Evolutionary conservation across 176 grass and related monocot genomes (phyloP), one percentile per base, ranked within the genome.

Genomic region (Oryza rufipogon): DNA sequence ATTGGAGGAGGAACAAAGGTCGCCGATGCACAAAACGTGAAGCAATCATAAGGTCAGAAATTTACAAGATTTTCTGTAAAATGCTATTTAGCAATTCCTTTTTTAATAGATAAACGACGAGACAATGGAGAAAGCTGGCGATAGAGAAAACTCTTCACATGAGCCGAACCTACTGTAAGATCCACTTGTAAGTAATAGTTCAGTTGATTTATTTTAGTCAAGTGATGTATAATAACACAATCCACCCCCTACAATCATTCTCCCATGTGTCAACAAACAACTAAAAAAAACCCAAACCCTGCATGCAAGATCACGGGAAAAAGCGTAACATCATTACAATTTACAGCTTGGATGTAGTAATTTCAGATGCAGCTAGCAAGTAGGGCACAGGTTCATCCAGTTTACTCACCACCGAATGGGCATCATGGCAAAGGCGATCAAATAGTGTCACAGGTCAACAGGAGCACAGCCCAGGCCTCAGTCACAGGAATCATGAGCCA

Each of bases 401-500:
- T 32, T 32, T 32, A 32, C 30, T 32, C 30, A 32, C 30, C 30
- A 32, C 30, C 30, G 30, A 32, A 32, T 38, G 54, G 58, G 20
- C 42, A 77, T 75, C 42, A 74, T 36, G 48, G 26, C 70, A 82
- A 82, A 83, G 67, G 47, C 67, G 26, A 86, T 71, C 66, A 49
- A 45, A 76, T 9, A 20, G 67, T 81, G 77, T 28, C 67, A 73
- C 67, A 73, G 52, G 67, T 45, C 78, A 71, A 64, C 23, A 81
- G 36, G 64, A 38, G 13, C 19, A 19, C 36, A 38, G 36, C 36
- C 9, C 58, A 42, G n/a, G 15, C 4, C 68, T 67, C 39, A 41
- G 39, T 41, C 85, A 58, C 70, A 17, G 19, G 85, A 75, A 76
- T 81, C 64, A 82, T 76, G 48, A 70, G 34, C 46, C 85, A 82